These are phyloP conservation scores for Fusarium citri DNA, from an alignment of 2,329 filamentous ascomycete species.

Conservation along the genomic window DNA sequence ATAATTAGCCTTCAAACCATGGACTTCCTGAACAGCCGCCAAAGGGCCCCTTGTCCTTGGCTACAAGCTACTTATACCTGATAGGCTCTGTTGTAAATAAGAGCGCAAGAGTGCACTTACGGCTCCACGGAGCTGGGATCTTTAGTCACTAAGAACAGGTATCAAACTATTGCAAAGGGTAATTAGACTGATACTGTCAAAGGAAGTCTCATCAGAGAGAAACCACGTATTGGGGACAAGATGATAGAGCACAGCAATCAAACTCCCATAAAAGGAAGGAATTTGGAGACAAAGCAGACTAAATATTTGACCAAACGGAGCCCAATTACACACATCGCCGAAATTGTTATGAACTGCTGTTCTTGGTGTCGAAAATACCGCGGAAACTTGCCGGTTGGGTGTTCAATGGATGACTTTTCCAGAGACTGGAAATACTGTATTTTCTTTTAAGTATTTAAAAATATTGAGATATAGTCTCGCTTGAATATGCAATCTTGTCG, in stretches of 20 bases:
- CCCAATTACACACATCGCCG: neutral
- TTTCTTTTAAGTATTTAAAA: neutral
- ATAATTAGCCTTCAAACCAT: slow-evolving; percentile 7
- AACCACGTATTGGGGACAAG: neutral
- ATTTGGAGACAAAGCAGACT: neutral
- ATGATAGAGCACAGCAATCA: neutral
- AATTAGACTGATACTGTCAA: neutral
- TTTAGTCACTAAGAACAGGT: neutral
- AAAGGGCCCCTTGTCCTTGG: slow-evolving; percentile 31
- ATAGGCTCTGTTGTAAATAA: slow-evolving; percentile 42
- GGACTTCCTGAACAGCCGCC: slow-evolving; percentile 22
- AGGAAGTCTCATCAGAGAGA: neutral
- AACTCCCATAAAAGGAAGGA: neutral
- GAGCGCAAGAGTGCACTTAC: slow-evolving; percentile 12
- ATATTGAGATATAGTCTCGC: neutral
- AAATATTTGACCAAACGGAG: neutral
- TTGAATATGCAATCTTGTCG: neutral
- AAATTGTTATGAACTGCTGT: neutral
- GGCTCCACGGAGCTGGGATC: slow-evolving; percentile 17
- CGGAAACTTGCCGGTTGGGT: slow-evolving; percentile 39
- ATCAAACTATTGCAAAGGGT: neutral
- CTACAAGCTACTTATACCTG: slow-evolving; percentile 9
- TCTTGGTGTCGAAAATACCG: slow-evolving; percentile 2
- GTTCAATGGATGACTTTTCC: slow-evolving; percentile 4
- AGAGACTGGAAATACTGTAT: neutral